Evolutionary conservation across 2,329 filamentous ascomycete species (phyloP).

Genomic region (Penicillium sp.): DNA sequence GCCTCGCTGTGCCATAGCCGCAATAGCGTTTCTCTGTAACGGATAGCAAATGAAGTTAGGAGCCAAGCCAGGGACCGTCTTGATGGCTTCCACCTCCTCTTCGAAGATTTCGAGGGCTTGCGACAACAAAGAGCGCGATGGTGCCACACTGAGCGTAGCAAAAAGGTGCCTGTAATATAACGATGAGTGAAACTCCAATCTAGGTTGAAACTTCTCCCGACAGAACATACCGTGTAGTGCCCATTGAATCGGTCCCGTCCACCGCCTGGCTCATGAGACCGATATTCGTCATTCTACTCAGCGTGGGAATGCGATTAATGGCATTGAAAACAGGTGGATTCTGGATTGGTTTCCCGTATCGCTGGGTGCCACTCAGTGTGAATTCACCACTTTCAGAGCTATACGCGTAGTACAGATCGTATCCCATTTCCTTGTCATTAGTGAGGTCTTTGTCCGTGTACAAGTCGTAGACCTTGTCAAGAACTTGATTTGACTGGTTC

Average conservation of each 20-base stretch:
- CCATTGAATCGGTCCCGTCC: not conserved
- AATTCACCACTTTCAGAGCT: conserved; percentile 11
- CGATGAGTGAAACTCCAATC: no score
- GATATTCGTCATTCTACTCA: conserved; percentile 8
- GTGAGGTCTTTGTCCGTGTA: conserved; percentile 16
- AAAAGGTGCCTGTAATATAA: conserved; percentile 15
- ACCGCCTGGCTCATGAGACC: conserved; percentile 1
- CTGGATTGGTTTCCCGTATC: conserved; percentile 20
- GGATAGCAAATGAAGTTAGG: conserved; percentile 20
- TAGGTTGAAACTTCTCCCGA: no score
- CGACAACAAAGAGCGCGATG: conserved; percentile 14
- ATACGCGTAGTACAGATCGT: conserved; percentile 24
- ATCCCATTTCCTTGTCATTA: conserved; percentile 20
- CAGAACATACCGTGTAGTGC: not conserved
- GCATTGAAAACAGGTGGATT: conserved; percentile 16
- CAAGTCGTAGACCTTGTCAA: conserved; percentile 14
- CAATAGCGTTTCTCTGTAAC: conserved; percentile 12
- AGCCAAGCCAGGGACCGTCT: conserved; percentile 6
- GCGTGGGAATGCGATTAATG: conserved; percentile 19
- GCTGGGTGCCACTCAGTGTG: conserved; percentile 19
- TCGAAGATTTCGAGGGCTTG: conserved; percentile 13
- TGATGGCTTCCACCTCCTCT: conserved; percentile 16
- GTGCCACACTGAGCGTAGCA: conserved; percentile 12
- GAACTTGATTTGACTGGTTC: conserved; percentile 6
- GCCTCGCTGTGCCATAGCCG: conserved; percentile 20